Evolutionary conservation across 2,329 filamentous ascomycete species (phyloP).

Genomic region (Alternaria infectoria): DNA sequence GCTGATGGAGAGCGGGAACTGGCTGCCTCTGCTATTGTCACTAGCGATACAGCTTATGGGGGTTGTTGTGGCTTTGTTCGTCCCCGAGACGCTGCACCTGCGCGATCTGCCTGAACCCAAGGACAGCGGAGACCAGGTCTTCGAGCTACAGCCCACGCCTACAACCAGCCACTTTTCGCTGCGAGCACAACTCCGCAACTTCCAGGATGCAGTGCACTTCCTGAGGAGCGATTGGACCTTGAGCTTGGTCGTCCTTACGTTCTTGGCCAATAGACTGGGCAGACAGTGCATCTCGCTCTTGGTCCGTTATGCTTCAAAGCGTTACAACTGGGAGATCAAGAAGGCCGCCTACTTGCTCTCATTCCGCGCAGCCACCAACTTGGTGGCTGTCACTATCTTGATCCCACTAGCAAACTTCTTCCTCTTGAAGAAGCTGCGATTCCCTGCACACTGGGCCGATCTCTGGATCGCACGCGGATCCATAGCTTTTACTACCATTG

Average conservation of each 20-base stretch:
- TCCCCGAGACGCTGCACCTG: conserved; percentile 45
- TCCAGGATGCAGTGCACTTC: conserved; percentile 49
- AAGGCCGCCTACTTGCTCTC: conserved; percentile 51
- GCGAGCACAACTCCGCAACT: conserved; percentile 40
- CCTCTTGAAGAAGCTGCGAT: conserved; percentile 44
- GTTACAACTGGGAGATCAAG: conserved; percentile 58
- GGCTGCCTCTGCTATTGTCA: conserved; percentile 41
- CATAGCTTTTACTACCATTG: conserved; percentile 52
- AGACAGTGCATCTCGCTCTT: conserved; percentile 56
- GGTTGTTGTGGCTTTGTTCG: conserved; percentile 33
- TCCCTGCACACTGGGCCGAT: conserved; percentile 52
- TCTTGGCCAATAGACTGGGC: conserved; percentile 57
- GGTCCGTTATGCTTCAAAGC: conserved; percentile 60
- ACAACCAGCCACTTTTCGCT: conserved; percentile 27
- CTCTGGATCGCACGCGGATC: conserved; percentile 55
- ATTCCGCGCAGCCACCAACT: conserved; percentile 55
- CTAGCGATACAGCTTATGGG: conserved; percentile 37
- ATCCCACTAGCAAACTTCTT: conserved; percentile 52
- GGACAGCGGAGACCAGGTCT: conserved; percentile 18
- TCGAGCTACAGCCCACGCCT: conserved; percentile 23
- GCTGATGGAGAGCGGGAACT: conserved; percentile 44
- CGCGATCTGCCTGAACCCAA: conserved; percentile 39
- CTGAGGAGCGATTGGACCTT: conserved; percentile 51
- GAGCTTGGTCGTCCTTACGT: conserved; percentile 52
- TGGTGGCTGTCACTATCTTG: conserved; percentile 55